Percentiles rank a stretch among this genome's conserved stretches.
These are phyloP conservation scores for Kappamyces sp. DNA, from an alignment of 192 early-diverging fungal species.

Conservation along the genomic window DNA sequence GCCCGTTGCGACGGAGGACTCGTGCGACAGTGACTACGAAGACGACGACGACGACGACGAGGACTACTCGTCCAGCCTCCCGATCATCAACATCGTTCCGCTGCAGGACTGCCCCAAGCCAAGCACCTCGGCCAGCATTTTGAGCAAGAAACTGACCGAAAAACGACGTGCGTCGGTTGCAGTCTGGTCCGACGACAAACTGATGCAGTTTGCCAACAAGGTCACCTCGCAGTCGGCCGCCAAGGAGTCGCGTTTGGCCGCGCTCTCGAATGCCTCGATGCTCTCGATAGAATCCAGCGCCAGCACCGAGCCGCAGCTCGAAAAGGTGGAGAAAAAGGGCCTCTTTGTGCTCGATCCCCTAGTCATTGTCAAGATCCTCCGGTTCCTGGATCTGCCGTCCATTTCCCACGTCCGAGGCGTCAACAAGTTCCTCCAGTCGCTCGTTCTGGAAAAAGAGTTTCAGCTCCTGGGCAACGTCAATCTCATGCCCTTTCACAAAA, in stretches of 20 bases:
- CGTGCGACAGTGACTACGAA: not conserved
- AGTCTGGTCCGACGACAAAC: constrained; percentile 68
- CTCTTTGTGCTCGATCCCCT: constrained; percentile 14
- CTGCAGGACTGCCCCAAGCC: constrained; percentile 16
- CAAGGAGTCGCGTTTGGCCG: constrained; percentile 15
- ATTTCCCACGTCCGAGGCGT: constrained; percentile 39
- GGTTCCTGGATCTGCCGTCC: constrained; percentile 35
- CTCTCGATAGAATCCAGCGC: not conserved
- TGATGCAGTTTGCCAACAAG: constrained; percentile 60
- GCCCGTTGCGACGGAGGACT: not conserved
- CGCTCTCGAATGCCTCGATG: not conserved
- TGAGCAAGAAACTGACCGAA: constrained; percentile 19
- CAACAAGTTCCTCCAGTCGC: constrained; percentile 34
- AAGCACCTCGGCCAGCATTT: constrained; percentile 9
- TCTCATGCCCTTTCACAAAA: constrained; percentile 52
- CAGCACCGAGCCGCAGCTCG: not conserved
- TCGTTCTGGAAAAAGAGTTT: constrained; percentile 36
- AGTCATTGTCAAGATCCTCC: constrained; percentile 36
- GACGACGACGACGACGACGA: constrained; percentile 15
- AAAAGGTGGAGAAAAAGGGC: constrained; percentile 5
- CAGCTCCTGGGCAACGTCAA: constrained; percentile 47
- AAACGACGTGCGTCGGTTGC: constrained; percentile 65
- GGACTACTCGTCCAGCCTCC: constrained; percentile 10
- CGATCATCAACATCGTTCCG: constrained; percentile 16
- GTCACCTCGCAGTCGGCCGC: constrained; percentile 16